Base-by-base conservation (phyloP, 345 rosid species). In the Populus simonii region DNA sequence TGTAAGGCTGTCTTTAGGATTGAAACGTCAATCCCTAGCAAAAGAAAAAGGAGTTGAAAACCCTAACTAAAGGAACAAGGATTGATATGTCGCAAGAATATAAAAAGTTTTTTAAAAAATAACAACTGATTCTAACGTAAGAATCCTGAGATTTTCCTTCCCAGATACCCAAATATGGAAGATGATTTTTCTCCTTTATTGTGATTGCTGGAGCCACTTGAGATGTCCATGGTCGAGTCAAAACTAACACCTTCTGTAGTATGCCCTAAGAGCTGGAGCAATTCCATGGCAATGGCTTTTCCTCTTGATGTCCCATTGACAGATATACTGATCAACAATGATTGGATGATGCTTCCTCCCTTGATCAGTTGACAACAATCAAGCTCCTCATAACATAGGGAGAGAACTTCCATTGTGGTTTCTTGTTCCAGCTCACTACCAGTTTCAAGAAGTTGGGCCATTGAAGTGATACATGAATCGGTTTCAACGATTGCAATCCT, bases 351-450 rank as follows among this genome's bases (percentile, higher is more conserved):
- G 55, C 22, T 74, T 41, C 70, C 80, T 71, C 45, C 68, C 70
- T 71, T 67, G 65, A 82, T 17, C 66, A 82, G n/a, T 35, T 74
- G 68, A 65, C 80, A 73, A 9, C 35, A 70, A 10, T 51, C 74
- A 17, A 41, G 68, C 8, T 39, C 29, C 41, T 74, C 80, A 22
- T 76, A 43, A 59, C 83, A 82, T 5, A 84, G 65, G 57, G 78
- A 71, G 7, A 84, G 78, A 65, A 84, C 39, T 16, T 72, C 83
- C 66, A 82, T 61, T 17, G 80, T 66, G 57, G 68, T 73, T 72
- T 81, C 86, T 75, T 85, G 86, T 13, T 83, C 84, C 72, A 73
- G 76, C 51, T 43, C 23, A 4, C 66, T 78, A n/a, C 85, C 83
- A 5, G 67, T 71, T 76, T 85, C 84, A 39, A 85, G 67, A 10